Base-by-base conservation (phyloP, 768 basidiomycete species). In the Pulveroboletus ravenelii region DNA sequence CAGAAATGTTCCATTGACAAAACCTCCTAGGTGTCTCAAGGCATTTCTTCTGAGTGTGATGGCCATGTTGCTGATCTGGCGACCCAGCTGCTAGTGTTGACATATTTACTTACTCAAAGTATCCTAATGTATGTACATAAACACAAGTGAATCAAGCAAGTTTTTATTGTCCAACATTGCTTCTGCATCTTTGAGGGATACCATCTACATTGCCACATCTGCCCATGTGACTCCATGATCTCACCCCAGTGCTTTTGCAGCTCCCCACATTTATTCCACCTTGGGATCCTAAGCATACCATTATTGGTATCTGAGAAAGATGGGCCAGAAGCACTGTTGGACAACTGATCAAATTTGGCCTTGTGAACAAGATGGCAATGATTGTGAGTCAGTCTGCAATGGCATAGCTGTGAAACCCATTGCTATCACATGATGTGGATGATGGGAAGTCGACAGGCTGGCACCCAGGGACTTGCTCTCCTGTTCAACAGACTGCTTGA, bases 281-380 rank as follows among this genome's bases (percentile, higher is more conserved):
- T 63, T 69, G 31, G 69, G 75, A 56, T 79, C 79, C 30, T 61
- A 58, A 27, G 63, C 62, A 23, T 61, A 66, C 79, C 79, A 80
- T 41, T 79, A 76, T 44, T 69, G 59, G n/a, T 74, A 72, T 53
- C 78, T 78, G 3, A 72, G 64, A 62, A 78, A 80, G 12, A 79
- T 69, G 8, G 78, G 73, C 10, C 75, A 69, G 56, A 78, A 79
- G 8, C 77, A 74, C 7, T 72, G 69, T 29, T 62, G 64, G n/a
- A 59, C 50, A 17, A n/a, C 31, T n/a, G n/a, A n/a, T 6, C 31
- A 56, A 8, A 17, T 4, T n/a, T 57, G 45, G 10, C 29, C 42
- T 61, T 61, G 58, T 4, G 55, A 54, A 34, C 41, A 62, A 2
- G 49, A 37, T 54, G 67, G 30, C 40, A 62, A 47, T 55, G 60